Base-by-base conservation (phyloP, 2,329 filamentous ascomycete species). In the Penicillium griseofulvum region DNA sequence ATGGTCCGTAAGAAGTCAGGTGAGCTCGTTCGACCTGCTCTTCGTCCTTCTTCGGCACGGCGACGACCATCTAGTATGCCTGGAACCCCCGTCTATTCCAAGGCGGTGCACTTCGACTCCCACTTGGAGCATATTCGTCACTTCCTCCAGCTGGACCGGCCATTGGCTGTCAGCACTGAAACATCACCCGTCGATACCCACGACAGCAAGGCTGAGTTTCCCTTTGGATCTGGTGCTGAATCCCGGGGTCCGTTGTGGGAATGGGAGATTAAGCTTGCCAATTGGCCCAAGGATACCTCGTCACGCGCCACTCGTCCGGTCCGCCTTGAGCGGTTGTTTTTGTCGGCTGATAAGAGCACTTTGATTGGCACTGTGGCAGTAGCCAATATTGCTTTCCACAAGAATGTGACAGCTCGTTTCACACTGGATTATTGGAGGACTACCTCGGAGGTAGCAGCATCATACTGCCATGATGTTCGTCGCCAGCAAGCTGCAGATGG, bases 341-440 rank as follows among this genome's bases (percentile, higher is more conserved):
- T 97, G 44, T 97, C 94, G 0, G 78, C 83, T 2, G 93, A 97
- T 72, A 91, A 95, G 68, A 93, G 93, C 76, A 89, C 83, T 1
- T 77, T 99, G 61, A 81, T 96, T 48, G 94, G 94, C 12, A 89
- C 86, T 17, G 83, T 96, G 49, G 89, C 86, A 8, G 92, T 96
- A 22, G 86, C 88, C 70, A 99, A 99, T 74, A 75, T 97, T 41
- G 85, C 91, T 0, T 99, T 96, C 76, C 84, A 92, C 51, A 99
- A 99, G 76, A 74, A 81, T 6, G 90, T 99, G 51, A 86, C 88
- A n/a, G 93, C 91, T 72, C 86, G 94, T 48, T 99, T 99, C 74
- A 99, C 94, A 0, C 83, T 97, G 44, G 94, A 99, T 73, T 94
- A 96, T 76, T 99, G 94, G 94, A 96, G 96, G 81, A 99, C 94